These are phyloP conservation scores for Pyricularia pennisetigena DNA, from an alignment of 2,329 filamentous ascomycete species.

Conservation along the genomic window DNA sequence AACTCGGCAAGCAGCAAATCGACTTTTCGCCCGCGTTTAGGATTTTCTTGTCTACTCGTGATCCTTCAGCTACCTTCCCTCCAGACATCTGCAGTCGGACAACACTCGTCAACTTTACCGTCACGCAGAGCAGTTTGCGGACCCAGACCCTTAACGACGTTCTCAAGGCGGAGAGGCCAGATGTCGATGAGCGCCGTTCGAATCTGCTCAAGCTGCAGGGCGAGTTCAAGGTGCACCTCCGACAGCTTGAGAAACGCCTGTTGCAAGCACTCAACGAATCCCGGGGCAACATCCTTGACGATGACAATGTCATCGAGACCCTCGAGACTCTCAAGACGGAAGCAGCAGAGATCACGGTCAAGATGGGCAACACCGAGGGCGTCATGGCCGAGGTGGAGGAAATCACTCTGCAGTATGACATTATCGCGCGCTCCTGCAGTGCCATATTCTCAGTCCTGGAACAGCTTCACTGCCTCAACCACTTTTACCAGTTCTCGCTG, in stretches of 20 bases:
- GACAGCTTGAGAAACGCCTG: constrained; percentile 87
- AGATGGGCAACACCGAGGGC: constrained; percentile 94
- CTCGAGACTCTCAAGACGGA: constrained; percentile 97
- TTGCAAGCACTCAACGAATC: constrained; percentile 95
- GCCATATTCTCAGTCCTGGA: constrained; percentile 95
- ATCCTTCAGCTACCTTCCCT: constrained; percentile 88
- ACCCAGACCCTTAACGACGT: constrained; percentile 97
- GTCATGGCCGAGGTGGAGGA: constrained; percentile 97
- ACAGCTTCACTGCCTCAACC: constrained; percentile 95
- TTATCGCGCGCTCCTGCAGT: constrained; percentile 90
- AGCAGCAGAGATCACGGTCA: constrained; percentile 87
- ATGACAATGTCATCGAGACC: constrained; percentile 96
- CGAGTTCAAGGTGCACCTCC: constrained; percentile 97
- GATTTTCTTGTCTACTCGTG: constrained; percentile 87
- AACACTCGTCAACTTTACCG: constrained; percentile 98
- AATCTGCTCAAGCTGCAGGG: constrained; percentile 98
- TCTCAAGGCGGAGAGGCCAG: constrained; percentile 91
- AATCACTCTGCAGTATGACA: constrained; percentile 88
- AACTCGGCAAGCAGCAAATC: constrained; percentile 97
- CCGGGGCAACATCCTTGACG: constrained; percentile 93
- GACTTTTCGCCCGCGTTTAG: constrained; percentile 97
- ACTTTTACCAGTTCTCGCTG: constrained; percentile 98
- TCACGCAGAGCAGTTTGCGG: constrained; percentile 96
- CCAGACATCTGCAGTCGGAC: constrained; percentile 97
- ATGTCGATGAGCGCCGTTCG: constrained; percentile 90